Base-by-base conservation (phyloP, 106 monocot species). In the Dendrobium huoshanense region DNA sequence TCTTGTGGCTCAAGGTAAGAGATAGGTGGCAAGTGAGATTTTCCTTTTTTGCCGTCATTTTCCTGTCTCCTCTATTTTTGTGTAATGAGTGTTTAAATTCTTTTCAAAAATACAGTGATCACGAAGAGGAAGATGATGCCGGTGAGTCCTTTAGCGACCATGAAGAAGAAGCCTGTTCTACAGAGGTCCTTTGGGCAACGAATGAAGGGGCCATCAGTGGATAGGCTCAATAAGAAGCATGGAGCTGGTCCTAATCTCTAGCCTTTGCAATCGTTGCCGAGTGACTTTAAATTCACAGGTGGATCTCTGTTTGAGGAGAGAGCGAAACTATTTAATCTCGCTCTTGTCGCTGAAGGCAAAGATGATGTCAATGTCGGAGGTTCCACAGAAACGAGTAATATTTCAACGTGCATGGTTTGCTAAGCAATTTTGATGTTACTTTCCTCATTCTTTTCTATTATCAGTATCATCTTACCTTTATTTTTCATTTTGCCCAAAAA, bases 201-300 rank as follows among this genome's bases (percentile, higher is more conserved):
- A 2, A 48, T 29, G 68, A 80, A 9, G 42, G 59, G 70, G 42
- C 19, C 75, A 3, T 4, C 41, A 22, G 20, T 13, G 67, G 77
- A 82, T 68, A 77, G 77, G 47, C 40, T 59, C 43, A 67, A 37
- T 37, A 64, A 51, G 40, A 77, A 72, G 42, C 31, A 82, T 31
- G 79, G 85, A 13, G 42, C 68, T 49, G 54, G 73, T 22, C 59
- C 24, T 18, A n/a, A 3, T 16, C 76, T 86, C 43, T 49, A 86
- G 76, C 15, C 78, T 10, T 54, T 82, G 82, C 73, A 61, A 43
- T 82, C 82, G 18, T 75, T 82, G 75, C 79, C 86, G 41, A 31
- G 29, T 1, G 77, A 80, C 24, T 82, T 75, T 68, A 78, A 77
- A 80, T 79, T 88, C 67, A 67, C 70, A 72, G 61, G 40, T 15